These are phyloP conservation scores for Ruellia speciosa DNA, from an alignment of 305 asterid species.

Conservation along the genomic window DNA sequence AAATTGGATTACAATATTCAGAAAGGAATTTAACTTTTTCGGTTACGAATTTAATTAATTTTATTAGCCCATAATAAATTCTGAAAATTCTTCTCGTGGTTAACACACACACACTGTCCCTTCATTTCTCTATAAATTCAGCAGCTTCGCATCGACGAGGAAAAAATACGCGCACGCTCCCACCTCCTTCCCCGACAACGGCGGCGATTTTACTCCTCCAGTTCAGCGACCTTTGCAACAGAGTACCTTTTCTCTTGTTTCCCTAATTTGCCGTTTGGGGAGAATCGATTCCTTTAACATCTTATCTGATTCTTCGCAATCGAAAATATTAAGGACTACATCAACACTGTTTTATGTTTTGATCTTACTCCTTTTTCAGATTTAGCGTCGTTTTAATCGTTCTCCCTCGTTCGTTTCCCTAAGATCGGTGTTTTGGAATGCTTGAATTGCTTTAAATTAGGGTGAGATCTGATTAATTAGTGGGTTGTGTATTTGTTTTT, in stretches of 20 bases:
- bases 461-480: not conserved
- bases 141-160: not conserved
- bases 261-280: not conserved
- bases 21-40: too few relatives aligned
- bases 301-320: not conserved
- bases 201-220: not conserved
- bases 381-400: not conserved
- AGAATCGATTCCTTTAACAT: not conserved
- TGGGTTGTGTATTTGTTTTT: not conserved
- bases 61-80: too few relatives aligned
- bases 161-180: not conserved
- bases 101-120: not conserved
- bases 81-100: too few relatives aligned
- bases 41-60: too few relatives aligned
- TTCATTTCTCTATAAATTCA: not conserved
- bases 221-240: not conserved
- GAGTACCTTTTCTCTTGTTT: not conserved
- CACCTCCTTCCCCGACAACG: not conserved
- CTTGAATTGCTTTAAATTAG: not conserved
- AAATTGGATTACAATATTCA: too few relatives aligned
- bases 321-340: not conserved
- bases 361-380: not conserved
- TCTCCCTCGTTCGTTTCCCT: not conserved
- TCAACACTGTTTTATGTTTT: not conserved
- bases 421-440: not conserved